Percentiles rank a stretch among this genome's conserved stretches.
These are phyloP conservation scores for Lagenaria siceraria DNA, from an alignment of 306 rosid species.

Conservation along the genomic window DNA sequence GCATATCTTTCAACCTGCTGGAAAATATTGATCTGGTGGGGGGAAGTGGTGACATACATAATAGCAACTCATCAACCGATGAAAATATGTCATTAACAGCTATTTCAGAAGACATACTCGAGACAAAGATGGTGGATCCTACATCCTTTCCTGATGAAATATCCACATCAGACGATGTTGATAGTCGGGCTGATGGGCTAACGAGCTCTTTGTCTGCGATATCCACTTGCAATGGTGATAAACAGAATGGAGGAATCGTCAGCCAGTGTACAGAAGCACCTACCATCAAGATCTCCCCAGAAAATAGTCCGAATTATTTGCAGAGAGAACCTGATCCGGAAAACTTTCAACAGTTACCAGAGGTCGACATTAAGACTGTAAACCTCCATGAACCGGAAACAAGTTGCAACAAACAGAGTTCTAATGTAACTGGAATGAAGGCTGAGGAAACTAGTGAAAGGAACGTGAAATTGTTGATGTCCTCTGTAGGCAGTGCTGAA, in stretches of 20 bases:
- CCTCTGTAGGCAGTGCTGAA: slow-evolving; percentile 18
- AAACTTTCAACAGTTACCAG: slow-evolving; percentile 15
- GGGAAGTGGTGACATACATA: slow-evolving; percentile 21
- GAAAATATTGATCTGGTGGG: slow-evolving; percentile 36
- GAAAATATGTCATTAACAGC: slow-evolving; percentile 25
- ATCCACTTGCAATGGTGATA: slow-evolving; percentile 35
- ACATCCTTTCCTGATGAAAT: slow-evolving; percentile 36
- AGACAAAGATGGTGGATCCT: slow-evolving; percentile 68
- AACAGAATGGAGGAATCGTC: slow-evolving; percentile 33
- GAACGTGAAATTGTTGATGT: slow-evolving; percentile 15
- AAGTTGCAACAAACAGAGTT: slow-evolving; percentile 12
- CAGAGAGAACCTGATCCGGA: slow-evolving; percentile 17
- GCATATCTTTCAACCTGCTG: slow-evolving; percentile 18
- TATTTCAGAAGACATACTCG: slow-evolving; percentile 53
- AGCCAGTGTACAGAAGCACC: slow-evolving; percentile 23
- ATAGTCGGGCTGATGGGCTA: slow-evolving; percentile 47
- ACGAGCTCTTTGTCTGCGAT: slow-evolving; percentile 43
- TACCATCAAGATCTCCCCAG: slow-evolving; percentile 28
- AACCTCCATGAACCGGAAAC: slow-evolving; percentile 18
- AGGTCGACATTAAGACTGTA: slow-evolving; percentile 22
- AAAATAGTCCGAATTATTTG: slow-evolving; percentile 26
- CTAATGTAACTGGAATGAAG: slow-evolving; percentile 16
- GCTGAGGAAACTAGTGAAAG: slow-evolving; percentile 19
- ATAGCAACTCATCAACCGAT: slow-evolving; percentile 17
- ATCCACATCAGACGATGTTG: slow-evolving; percentile 35